A percentile compares a stretch with the other conserved stretches of the same genome.
These are phyloP conservation scores for Saccharum officinarum DNA, from an alignment of 176 grass and related monocot genomes.

Conservation along the genomic window DNA sequence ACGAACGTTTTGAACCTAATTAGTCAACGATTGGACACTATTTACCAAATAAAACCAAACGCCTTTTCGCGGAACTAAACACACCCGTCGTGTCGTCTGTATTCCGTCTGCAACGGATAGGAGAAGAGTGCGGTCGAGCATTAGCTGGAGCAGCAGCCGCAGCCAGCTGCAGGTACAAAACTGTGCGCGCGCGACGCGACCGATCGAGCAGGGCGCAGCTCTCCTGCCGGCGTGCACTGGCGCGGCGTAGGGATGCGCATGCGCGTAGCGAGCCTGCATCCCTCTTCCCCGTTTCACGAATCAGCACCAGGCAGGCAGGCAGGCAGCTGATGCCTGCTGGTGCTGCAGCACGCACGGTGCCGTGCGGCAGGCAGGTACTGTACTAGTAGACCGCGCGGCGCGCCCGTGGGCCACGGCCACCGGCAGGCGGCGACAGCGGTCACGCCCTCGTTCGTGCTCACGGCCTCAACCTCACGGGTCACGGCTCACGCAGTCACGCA, in stretches of 20 bases:
- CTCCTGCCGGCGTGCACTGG: neutral
- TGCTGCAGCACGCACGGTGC: constrained; percentile 4
- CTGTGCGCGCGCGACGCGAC: neutral
- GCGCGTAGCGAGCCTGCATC: no score
- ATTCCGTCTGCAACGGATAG: neutral
- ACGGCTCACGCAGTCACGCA: neutral
- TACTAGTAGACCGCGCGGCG: no score
- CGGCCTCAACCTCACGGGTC: no score
- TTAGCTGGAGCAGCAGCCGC: no score
- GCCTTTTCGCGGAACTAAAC: no score
- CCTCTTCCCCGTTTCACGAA: neutral
- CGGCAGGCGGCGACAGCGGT: neutral
- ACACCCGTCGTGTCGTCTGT: no score
- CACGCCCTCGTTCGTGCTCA: neutral
- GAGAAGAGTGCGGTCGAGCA: neutral
- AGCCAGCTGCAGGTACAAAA: no score
- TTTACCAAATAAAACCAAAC: no score
- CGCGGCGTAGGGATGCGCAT: neutral
- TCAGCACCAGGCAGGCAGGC: neutral
- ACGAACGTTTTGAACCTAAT: no score
- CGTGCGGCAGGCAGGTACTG: constrained; percentile 33
- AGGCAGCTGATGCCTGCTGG: neutral
- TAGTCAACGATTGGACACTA: no score
- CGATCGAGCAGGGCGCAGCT: neutral
- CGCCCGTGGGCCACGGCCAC: neutral